Evolutionary conservation across 1,284 basidiomycete genomes (phyloP).

Genomic region (Microbotryum saponariae): DNA sequence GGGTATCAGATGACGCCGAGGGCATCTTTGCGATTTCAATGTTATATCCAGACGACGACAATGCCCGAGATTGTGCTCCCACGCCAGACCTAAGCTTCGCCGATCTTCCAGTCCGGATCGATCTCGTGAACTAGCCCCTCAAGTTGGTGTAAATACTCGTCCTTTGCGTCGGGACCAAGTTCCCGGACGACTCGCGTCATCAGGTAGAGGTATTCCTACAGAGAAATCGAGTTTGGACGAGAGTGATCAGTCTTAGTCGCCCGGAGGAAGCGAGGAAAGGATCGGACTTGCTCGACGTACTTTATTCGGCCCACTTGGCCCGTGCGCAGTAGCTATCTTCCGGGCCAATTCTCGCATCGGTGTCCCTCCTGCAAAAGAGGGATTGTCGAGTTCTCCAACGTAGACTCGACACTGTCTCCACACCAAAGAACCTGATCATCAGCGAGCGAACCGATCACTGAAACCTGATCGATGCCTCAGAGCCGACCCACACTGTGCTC

Average conservation of each 20-base stretch:
- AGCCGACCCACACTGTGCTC: conserved; percentile 48
- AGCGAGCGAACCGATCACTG: not conserved
- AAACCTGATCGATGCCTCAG: not conserved
- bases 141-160: conserved; percentile 66
- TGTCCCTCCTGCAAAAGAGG: conserved; percentile 51
- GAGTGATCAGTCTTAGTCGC: too few relatives aligned
- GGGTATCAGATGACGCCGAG: too few relatives aligned
- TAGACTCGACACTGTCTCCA: conserved; percentile 49
- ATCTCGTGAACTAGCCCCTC: conserved; percentile 45
- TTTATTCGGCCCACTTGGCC: conserved; percentile 78
- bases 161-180: conserved; percentile 64
- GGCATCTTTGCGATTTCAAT: too few relatives aligned
- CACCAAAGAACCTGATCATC: not conserved
- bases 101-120: conserved; percentile 4
- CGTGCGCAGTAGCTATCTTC: conserved; percentile 62
- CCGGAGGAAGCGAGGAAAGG: too few relatives aligned
- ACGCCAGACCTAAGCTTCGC: not conserved
- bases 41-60: too few relatives aligned
- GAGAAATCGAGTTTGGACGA: too few relatives aligned
- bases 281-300: conserved; percentile 39
- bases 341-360: conserved; percentile 14
- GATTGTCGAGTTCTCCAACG: conserved; percentile 66
- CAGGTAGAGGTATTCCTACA: conserved; percentile 67
- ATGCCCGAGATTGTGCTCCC: too few relatives aligned
- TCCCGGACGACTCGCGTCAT: conserved; percentile 59